Base-by-base conservation (phyloP, 1,284 basidiomycete species). In the Lignosus rhinocerotis region DNA sequence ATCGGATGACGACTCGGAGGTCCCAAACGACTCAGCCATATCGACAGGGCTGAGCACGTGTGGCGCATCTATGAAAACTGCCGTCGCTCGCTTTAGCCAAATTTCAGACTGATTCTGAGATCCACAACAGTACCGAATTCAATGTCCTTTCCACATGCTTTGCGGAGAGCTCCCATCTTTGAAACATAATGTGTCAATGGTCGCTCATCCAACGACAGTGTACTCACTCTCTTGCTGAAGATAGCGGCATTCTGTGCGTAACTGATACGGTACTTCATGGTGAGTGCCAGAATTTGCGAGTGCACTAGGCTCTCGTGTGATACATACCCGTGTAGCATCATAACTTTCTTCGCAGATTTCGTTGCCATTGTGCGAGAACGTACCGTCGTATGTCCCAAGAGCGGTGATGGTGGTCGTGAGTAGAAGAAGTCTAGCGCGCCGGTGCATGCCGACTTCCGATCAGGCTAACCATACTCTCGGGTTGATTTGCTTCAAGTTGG, bases 51-150 rank as follows among this genome's bases (percentile, higher is more conserved):
- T 80, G 32, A 94, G 78, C 17, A 94, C 78, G 55, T 88, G 80
- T 10, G 93, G 90, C 0, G 83, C 90, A 66, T 95, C 91, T 49
- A 93, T 69, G 70, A 94, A 94, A 3, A 94, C 93, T 94, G 59
- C 11, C 2, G 36, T 8, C 47, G 42, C 12, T 31, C 16, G 25
- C 31, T 48, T 53, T n/a, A 32, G 61, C 48, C 49, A 38, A 33
- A 43, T 47, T 52, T 14, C 33, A 39, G 36, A 6, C 44, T 33
- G 30, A 17, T 25, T 19, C 36, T 6, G 10, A 33, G 36, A 47
- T 3, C 36, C 39, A 41, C 51, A 41, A 16, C 63, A 73, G 47
- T 67, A 90, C 90, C 86, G 53, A 92, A 76, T 63, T 94, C 90
- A 51, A 94, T 72, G 53, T 81, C 79, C 63, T 87, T 85, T 45